Evolutionary conservation across 495 filamentous ascomycete species (phyloP), one percentile per base, ranked within the genome.

Genomic region (Niebla homalea): DNA sequence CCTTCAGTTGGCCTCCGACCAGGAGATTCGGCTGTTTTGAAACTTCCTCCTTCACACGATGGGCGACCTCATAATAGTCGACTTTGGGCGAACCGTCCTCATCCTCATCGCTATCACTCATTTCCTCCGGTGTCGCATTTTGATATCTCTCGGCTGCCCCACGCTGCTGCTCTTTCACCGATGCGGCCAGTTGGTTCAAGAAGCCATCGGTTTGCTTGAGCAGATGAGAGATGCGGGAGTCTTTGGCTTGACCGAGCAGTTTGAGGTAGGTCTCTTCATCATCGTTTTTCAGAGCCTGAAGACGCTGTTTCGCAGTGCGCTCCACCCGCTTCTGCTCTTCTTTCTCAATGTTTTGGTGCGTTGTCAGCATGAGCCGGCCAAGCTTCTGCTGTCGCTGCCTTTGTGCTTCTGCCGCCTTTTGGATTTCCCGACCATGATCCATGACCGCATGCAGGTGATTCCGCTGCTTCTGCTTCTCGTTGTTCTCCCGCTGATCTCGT

Each of bases 221-320:
- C 51, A 98, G 74, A 62, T 98, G 92, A 15, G 93, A 92, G 57
- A 98, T 97, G 80, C 92, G 90, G 19, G 88, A 95, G 72, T 98
- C 92, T 71, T 98, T 98, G 52, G 92, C 93, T 62, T 98, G 89
- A 61, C 89, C 92, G 55, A 98, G 80, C 55, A 98, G 72, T 62
- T 95, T 96, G 59, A 97, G 72, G 62, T 98, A 98, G 0, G 92
- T 93, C 65, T 95, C 92, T 72, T 98, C 92, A 66, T 98, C 90
- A 79, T 98, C 94, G 57, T 90, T 89, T 69, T 94, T 97, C 67
- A 98, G 72, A 26, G 93, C 93, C 67, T 94, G 88, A 37, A 98
- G 85, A 96, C 92, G 93, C 67, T 97, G 92, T 70, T 96, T 97
- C 26, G 92, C 92, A 14, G 89, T 98, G 49, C 93, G 77, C 66